Conservation (phyloP, 331 rosid genomes). For the Pyrus hybrid region DNA sequence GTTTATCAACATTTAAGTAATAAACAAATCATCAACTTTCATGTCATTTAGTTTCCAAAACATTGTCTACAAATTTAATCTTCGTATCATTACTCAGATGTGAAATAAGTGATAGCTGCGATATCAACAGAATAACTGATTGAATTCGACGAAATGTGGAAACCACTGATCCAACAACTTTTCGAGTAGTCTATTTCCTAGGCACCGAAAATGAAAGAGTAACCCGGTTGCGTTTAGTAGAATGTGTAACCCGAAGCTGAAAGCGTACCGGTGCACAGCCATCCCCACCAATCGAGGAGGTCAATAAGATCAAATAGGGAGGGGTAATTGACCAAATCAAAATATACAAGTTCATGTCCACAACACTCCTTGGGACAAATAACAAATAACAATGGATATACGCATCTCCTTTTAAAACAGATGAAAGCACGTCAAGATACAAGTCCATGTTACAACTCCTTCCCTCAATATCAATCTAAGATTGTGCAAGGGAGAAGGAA, state of each 20-base stretch:
- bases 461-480: constrained; percentile 5
- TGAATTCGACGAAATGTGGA: background rate
- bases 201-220: background rate
- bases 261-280: constrained; percentile 93
- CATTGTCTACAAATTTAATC: too few relatives aligned
- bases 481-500: background rate
- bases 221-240: background rate
- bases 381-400: background rate
- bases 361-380: background rate
- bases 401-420: background rate
- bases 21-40: too few relatives aligned
- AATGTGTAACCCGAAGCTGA: background rate
- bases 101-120: background rate
- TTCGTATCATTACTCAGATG: rapidly evolving
- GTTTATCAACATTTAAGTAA: too few relatives aligned
- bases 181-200: background rate
- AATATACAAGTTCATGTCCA: background rate
- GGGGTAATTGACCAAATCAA: too few relatives aligned
- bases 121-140: background rate
- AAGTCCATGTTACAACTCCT: constrained; percentile 24
- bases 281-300: constrained; percentile 56
- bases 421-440: constrained; percentile 10
- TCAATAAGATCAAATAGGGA: background rate
- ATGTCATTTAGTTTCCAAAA: too few relatives aligned
- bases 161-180: too few relatives aligned